Conservation (phyloP, 441 rosid species). For the Eruca vesicaria region DNA sequence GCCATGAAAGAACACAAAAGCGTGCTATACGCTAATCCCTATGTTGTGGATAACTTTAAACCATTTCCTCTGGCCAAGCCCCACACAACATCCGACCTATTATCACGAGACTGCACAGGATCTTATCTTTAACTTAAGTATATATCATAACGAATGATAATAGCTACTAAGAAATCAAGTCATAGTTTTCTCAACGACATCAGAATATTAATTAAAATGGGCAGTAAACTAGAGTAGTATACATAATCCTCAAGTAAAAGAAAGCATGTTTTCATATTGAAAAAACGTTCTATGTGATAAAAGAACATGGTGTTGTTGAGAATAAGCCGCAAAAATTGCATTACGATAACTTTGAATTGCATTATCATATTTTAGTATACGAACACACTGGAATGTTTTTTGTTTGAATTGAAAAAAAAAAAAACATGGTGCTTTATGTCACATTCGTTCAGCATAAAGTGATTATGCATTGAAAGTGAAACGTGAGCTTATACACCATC, state of each 20-base stretch:
- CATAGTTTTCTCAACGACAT: neutral
- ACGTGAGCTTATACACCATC: neutral
- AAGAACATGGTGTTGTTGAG: no score
- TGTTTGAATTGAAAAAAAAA: neutral
- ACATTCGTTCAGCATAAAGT: neutral
- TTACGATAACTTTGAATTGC: no score
- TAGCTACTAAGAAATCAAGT: neutral
- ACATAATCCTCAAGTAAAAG: neutral
- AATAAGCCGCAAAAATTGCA: no score
- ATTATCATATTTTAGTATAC: no score
- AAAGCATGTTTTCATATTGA: no score
- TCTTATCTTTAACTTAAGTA: neutral
- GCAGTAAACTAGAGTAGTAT: neutral
- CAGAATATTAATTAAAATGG: neutral
- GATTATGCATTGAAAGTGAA: neutral
- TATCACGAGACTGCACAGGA: neutral
- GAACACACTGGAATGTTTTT: neutral
- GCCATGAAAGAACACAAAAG: slow-evolving; percentile 18
- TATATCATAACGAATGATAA: neutral
- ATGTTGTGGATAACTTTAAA: slow-evolving; percentile 22
- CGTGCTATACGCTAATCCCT: slow-evolving; percentile 37
- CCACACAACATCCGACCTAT: neutral
- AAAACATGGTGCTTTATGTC: neutral
- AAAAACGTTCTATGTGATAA: neutral
- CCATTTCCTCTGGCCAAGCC: slow-evolving; percentile 5